Evolutionary conservation across 495 filamentous ascomycete genomes (phyloP).

Genomic region (Lepidopterella palustris): DNA sequence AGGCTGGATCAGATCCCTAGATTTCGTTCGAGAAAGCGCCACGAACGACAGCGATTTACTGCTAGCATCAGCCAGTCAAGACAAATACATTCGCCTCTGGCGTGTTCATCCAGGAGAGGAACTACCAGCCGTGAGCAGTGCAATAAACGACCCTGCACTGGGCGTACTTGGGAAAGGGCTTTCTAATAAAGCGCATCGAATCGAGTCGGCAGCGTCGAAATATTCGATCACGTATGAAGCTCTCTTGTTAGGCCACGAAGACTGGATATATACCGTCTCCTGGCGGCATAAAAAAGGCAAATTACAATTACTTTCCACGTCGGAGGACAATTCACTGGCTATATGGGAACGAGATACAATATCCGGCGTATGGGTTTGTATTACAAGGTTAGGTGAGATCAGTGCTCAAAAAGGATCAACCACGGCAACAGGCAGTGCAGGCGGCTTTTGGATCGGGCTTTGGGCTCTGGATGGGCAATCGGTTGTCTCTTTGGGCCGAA

Average conservation of each 20-base stretch:
- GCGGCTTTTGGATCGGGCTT: slow-evolving; percentile 91
- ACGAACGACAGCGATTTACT: slow-evolving; percentile 58
- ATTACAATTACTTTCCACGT: slow-evolving; percentile 77
- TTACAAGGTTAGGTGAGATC: slow-evolving; percentile 81
- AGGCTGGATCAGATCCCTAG: slow-evolving; percentile 84
- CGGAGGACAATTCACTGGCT: slow-evolving; percentile 88
- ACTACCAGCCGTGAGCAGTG: slow-evolving; percentile 42
- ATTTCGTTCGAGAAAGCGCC: slow-evolving; percentile 61
- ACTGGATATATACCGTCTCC: slow-evolving; percentile 86
- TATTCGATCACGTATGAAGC: slow-evolving; percentile 92
- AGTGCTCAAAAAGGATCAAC: slow-evolving; percentile 90
- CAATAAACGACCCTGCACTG: slow-evolving; percentile 47
- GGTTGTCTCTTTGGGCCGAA: slow-evolving; percentile 77
- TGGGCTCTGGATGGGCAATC: slow-evolving; percentile 76
- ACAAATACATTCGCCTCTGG: slow-evolving; percentile 96
- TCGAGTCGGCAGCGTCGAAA: slow-evolving; percentile 49
- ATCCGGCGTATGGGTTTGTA: slow-evolving; percentile 85
- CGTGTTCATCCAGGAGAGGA: slow-evolving; percentile 64
- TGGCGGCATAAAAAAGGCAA: slow-evolving; percentile 57
- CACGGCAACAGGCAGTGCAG: slow-evolving; percentile 89
- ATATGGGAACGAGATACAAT: slow-evolving; percentile 80
- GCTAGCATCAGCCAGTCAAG: slow-evolving; percentile 90
- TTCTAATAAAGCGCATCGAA: slow-evolving; percentile 80
- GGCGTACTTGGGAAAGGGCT: slow-evolving; percentile 55
- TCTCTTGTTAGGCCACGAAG: slow-evolving; percentile 88